Base-by-base conservation (phyloP, 2,329 filamentous ascomycete genomes). In the Sporothrix brunneoviolacea region DNA sequence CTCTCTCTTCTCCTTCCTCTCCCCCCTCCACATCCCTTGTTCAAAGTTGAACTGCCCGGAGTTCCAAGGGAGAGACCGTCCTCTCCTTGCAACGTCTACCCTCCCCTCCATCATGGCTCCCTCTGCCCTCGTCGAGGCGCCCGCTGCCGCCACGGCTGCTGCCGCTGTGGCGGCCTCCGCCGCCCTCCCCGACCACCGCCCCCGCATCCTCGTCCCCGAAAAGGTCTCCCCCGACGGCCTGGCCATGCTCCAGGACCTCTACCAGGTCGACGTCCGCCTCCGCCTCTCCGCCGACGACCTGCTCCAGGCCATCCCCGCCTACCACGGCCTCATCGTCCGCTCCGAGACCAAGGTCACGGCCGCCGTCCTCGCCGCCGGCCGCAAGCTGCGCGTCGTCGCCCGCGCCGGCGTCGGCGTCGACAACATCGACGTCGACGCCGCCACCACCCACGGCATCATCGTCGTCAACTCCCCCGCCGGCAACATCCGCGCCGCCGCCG, bases 321-420 rank as follows among this genome's bases (percentile, higher is more conserved):
- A 91, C 64, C 80, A 90, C 42, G 88, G 84, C 18, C 74, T 91
- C 46, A 86, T 91, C 54, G 82, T 91, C 36, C 82, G 87, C 3
- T 91, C 86, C 33, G 87, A 90, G 67, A 91, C 87, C 2, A 86
- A 90, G 61, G 86, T 91, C 53, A 91, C 84, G 0, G 76, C 83
- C 0, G 70, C 76, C 3, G 73, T 91, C 1, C 73, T 91, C 12
- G 67, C 71, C 12, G 83, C 82, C 2, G 86, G 80, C 9, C 78
- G 73, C 58, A 84, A 80, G 53, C 74, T 91, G 46, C 84, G 85
- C 57, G 87, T 91, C 8, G 86, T 93, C 19, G 88, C 86, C 3
- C 75, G 88, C 54, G 88, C 88, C 12, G 88, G 88, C 12, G 88
- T 91, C 1, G 88, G 86, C 28, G 86, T 91, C 21, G 86, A 91